Evolutionary conservation across 306 rosid species (phyloP).

Genomic region (Trifolium subterraneum): DNA sequence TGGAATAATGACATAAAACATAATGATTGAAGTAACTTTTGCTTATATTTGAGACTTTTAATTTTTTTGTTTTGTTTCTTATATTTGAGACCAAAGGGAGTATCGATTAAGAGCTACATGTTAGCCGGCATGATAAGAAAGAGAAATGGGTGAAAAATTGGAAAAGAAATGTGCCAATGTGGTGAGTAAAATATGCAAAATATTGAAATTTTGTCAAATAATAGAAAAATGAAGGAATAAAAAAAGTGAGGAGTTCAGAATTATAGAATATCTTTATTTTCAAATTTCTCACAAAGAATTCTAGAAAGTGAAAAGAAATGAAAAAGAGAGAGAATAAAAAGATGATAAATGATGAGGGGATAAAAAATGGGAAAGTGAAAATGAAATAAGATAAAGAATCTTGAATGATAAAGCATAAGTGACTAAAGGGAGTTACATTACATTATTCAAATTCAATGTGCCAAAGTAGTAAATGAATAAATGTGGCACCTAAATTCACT

Average conservation of each 20-base stretch:
- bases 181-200: constrained; percentile 26
- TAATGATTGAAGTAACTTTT: no score
- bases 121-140: constrained; percentile 31
- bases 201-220: constrained; percentile 32
- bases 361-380: neutral
- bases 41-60: no score
- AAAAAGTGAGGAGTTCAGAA: constrained; percentile 43
- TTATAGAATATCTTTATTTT: constrained; percentile 43
- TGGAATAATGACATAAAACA: no score
- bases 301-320: neutral
- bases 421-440: constrained; percentile 40
- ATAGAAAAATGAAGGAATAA: constrained; percentile 15
- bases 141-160: constrained; percentile 47
- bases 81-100: no score
- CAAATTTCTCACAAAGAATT: neutral
- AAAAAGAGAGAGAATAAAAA: neutral
- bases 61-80: no score
- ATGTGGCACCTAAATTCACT: neutral
- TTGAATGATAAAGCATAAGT: neutral
- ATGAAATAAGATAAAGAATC: neutral
- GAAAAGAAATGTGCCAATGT: constrained; percentile 12
- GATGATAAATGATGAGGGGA: neutral
- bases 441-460: constrained; percentile 23
- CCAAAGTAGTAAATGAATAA: constrained; percentile 40
- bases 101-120: constrained; percentile 48